Base-by-base conservation (phyloP, 352 stramenopile species). In the Pythium phragmitis region DNA sequence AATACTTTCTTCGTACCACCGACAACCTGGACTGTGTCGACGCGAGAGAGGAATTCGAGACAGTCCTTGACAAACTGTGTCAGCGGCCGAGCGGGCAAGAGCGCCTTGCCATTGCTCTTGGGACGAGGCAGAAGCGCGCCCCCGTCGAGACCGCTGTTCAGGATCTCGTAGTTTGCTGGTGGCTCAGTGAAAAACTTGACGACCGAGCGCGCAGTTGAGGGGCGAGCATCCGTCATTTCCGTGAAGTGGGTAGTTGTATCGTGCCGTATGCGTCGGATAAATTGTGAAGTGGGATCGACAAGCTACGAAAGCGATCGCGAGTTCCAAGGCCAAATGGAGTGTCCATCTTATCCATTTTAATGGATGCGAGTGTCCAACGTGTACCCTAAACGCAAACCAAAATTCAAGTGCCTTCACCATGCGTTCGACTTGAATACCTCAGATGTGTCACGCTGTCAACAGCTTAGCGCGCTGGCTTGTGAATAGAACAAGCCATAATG, bases 1-100 rank as follows among this genome's bases (percentile, higher is more conserved):
- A 57, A 65, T 39, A 33, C 34, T 37, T 65, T 65, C 39, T 65
- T 65, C 21, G 47, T 34, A 48, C 58, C 58, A 21, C 47, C 58
- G 13, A 46, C 21, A 37, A 65, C 28, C 14, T 30, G 4, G 26
- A 65, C 28, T 7, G n/a, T 21, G 4, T 48, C 36, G 13, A 65
- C 48, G 8, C 48, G 58, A 3, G 36, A 14, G 36, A 65, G 47
- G 37, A 65, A 58, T n/a, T n/a, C 58, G 58, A 51, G 23, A 37
- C 58, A 58, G 45, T 50, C 45, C 16, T 50, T 26, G 45, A 50
- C 45, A 30, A 33, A 30, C 9, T 30, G 45, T n/a, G 45, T 34
- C 1, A 56, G 28, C n/a, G 57, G 57, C 21, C 48, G 17, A 1
- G 57, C 57, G 2, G 57, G 57, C n/a, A 45, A n/a, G 33, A 57